These are phyloP conservation scores for Lactifluus hygrophoroides DNA, from an alignment of 768 basidiomycete species.

Conservation along the genomic window DNA sequence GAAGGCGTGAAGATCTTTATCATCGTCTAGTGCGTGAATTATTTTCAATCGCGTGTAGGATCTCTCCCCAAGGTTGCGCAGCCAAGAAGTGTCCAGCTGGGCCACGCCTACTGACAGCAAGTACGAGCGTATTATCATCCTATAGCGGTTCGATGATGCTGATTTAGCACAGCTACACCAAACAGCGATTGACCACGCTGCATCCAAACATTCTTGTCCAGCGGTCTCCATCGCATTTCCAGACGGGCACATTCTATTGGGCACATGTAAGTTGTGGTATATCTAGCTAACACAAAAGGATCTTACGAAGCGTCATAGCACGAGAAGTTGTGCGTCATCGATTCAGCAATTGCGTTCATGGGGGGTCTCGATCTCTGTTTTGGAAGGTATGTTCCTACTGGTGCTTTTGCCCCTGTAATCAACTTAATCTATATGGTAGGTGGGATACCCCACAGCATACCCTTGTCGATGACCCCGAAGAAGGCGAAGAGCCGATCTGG, in stretches of 20 bases:
- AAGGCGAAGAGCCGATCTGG: slow-evolving; percentile 69
- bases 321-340: slow-evolving; percentile 96
- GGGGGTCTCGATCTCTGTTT: slow-evolving; percentile 94
- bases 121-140: slow-evolving; percentile 33
- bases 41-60: background rate
- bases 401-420: background rate
- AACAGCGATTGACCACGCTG: slow-evolving; percentile 65
- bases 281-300: background rate
- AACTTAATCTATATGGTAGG: slow-evolving; percentile 29
- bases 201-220: slow-evolving; percentile 96
- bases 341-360: slow-evolving; percentile 96
- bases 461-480: slow-evolving; percentile 75
- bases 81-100: slow-evolving; percentile 90
- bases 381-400: slow-evolving; percentile 44
- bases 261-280: slow-evolving; percentile 63
- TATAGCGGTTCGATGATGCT: background rate
- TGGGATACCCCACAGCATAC: slow-evolving; percentile 98
- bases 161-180: slow-evolving; percentile 56
- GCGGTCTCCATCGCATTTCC: slow-evolving; percentile 94
- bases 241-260: slow-evolving; percentile 98
- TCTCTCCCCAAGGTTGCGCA: slow-evolving; percentile 26
- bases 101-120: slow-evolving; percentile 94
- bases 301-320: slow-evolving; percentile 43
- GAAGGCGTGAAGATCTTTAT: slow-evolving; percentile 95
- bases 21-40: slow-evolving; percentile 70